Base-by-base conservation (phyloP, 2,329 filamentous ascomycete genomes). In the Emmonsiellopsis sp. region DNA sequence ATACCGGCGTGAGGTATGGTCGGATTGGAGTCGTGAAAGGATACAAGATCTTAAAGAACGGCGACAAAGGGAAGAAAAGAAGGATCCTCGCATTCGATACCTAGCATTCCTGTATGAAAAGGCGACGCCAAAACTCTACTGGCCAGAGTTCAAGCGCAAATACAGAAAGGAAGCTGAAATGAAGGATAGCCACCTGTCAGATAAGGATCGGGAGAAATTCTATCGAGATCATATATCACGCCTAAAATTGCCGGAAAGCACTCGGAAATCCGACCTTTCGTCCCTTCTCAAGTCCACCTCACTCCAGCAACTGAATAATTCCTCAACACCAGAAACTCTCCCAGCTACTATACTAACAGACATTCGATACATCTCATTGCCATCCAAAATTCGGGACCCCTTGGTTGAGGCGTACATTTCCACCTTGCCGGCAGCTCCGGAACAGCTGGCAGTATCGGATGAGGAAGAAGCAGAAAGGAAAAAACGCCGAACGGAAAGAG, bases 111-210 rank as follows among this genome's bases (percentile, higher is more conserved):
- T 98, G 33, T 83, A 92, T 58, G 81, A 85, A 48, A 81, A 89
- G 60, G 92, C 91, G 0, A 93, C 85, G 0, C 86, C 88, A 0
- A 97, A 95, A 71, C 78, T 98, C 1, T 98, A 95, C 75, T 98
- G 93, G 93, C 86, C 88, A 0, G 93, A 98, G 67, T 98, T 98
- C 71, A 89, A 88, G 62, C 79, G 93, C 36, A 98, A 96, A 66
- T 93, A 83, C 70, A 86, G 86, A 59, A 91, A 86, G 59, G 90
- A 95, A 58, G 70, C 80, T 0, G 80, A 84, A 51, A 90, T 98
- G 86, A 74, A 68, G 53, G 70, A 73, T 51, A 62, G 62, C 5
- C 64, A 71, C 14, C 57, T 77, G 43, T 66, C 68, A 21, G 74
- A 77, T 56, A 76, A 73, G 57, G 74, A 77, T 51, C 68, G 73